Conservation (phyloP, 129 eudicot genomes). For the Tanacetum coccineum region DNA sequence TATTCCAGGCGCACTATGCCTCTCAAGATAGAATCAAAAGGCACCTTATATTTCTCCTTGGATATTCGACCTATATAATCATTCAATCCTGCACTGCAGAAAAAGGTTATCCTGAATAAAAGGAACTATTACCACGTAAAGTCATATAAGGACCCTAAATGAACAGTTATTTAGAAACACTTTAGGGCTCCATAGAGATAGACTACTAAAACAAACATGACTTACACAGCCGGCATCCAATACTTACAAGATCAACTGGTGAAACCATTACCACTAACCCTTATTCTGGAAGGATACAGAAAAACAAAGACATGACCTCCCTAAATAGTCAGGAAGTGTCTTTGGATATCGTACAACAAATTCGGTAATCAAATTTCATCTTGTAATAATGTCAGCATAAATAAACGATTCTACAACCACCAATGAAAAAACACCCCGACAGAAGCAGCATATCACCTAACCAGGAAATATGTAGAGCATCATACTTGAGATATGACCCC, state of each 20-base stretch:
- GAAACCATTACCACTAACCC: neutral
- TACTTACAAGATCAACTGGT: neutral
- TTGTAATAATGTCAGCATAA: conserved; percentile 18
- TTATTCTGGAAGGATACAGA: conserved; percentile 19
- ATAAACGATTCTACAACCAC: conserved; percentile 29
- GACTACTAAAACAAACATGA: conserved; percentile 24
- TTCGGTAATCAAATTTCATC: conserved; percentile 15
- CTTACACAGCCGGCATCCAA: conserved; percentile 22
- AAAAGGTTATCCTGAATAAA: conserved; percentile 33
- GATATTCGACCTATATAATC: conserved; percentile 33
- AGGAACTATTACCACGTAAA: conserved; percentile 13
- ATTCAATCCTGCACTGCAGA: conserved; percentile 43
- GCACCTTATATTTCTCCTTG: conserved; percentile 40
- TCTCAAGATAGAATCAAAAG: conserved; percentile 30
- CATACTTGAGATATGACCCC: neutral
- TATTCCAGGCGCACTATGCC: conserved; percentile 26
- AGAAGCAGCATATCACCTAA: neutral
- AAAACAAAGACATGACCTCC: conserved; percentile 5
- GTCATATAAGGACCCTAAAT: conserved; percentile 17
- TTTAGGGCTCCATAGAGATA: conserved; percentile 15
- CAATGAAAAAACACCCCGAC: conserved; percentile 15
- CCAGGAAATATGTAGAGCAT: neutral
- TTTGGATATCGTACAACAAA: conserved; percentile 13
- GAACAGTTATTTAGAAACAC: conserved; percentile 1
- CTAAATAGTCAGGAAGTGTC: conserved; percentile 15